A percentile compares a stretch with the other conserved stretches of the same genome.
phyloP scores from a whole-genome alignment of 352 stramenopile species.

The Bremia lactucae region DNA sequence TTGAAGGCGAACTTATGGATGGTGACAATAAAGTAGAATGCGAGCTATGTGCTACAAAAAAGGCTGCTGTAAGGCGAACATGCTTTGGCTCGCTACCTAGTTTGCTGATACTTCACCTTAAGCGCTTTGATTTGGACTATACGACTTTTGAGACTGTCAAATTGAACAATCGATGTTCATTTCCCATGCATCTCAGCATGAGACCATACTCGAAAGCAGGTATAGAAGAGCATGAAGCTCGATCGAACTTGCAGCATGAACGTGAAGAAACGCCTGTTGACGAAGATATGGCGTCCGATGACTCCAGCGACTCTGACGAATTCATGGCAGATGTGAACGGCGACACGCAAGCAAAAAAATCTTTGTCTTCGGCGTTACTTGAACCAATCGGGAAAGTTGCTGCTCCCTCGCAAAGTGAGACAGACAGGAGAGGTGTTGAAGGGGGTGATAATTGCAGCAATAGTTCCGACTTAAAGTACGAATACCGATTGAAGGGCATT shows the following conservation, averaged over 20 bases:
- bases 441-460: slow-evolving; percentile 9
- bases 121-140: slow-evolving; percentile 99
- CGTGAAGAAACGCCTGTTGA: slow-evolving; percentile 31
- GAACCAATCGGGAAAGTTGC: slow-evolving; percentile 17
- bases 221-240: slow-evolving; percentile 87
- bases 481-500: slow-evolving; percentile 96
- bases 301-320: slow-evolving; percentile 41
- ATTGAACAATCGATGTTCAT: slow-evolving; percentile 96
- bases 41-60: slow-evolving; percentile 96
- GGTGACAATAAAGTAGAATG: slow-evolving; percentile 98
- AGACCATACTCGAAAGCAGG: slow-evolving; percentile 96
- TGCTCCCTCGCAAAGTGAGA: slow-evolving; percentile 9
- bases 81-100: slow-evolving; percentile 94
- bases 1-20: slow-evolving; percentile 99
- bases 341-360: slow-evolving; percentile 12
- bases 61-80: slow-evolving; percentile 91
- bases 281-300: slow-evolving; percentile 45
- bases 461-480: slow-evolving; percentile 86
- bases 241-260: slow-evolving; percentile 25
- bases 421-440: slow-evolving; percentile 10
- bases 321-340: slow-evolving; percentile 48
- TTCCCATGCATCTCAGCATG: slow-evolving; percentile 97
- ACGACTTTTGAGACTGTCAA: slow-evolving; percentile 99
- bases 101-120: slow-evolving; percentile 96
- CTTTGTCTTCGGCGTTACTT: slow-evolving; percentile 14